Evolutionary conservation across 345 rosid species (phyloP).

Genomic region (Eucalyptus tenuipes): DNA sequence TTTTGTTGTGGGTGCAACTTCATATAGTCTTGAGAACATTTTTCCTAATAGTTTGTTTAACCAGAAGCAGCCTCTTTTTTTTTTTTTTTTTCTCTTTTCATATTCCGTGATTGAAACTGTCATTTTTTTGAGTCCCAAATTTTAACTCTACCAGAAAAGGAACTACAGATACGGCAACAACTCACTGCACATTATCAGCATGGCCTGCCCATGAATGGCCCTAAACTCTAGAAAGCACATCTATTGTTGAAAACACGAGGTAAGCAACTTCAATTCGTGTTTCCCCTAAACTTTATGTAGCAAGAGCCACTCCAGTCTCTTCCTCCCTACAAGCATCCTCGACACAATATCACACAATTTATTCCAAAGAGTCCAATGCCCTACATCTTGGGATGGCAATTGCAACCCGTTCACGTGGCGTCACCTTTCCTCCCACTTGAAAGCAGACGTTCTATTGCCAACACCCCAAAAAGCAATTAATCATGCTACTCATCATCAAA

Average conservation of each 20-base stretch:
- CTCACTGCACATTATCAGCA: not conserved
- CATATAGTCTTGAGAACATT: not conserved
- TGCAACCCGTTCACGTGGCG: not conserved
- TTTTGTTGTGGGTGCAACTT: not conserved
- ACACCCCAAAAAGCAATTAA: not conserved
- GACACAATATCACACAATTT: not conserved
- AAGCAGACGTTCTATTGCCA: not conserved
- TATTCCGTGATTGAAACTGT: not conserved
- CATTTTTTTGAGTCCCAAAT: not conserved
- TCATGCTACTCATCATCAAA: not conserved
- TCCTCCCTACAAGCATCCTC: not conserved
- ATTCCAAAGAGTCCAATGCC: not conserved
- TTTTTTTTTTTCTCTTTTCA: not conserved
- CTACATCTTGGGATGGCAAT: not conserved
- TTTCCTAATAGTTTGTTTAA: not conserved
- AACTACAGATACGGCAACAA: not conserved
- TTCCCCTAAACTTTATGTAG: not conserved
- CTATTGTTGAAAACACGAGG: not conserved
- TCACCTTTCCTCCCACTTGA: not conserved
- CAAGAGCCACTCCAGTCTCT: no score
- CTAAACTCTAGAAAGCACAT: not conserved
- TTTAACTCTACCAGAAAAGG: not conserved
- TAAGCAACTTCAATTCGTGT: not conserved
- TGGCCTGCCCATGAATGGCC: not conserved
- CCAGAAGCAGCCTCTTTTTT: not conserved